Conservation (phyloP, 2,329 filamentous ascomycete genomes). For the Xylariaceae sp. region DNA sequence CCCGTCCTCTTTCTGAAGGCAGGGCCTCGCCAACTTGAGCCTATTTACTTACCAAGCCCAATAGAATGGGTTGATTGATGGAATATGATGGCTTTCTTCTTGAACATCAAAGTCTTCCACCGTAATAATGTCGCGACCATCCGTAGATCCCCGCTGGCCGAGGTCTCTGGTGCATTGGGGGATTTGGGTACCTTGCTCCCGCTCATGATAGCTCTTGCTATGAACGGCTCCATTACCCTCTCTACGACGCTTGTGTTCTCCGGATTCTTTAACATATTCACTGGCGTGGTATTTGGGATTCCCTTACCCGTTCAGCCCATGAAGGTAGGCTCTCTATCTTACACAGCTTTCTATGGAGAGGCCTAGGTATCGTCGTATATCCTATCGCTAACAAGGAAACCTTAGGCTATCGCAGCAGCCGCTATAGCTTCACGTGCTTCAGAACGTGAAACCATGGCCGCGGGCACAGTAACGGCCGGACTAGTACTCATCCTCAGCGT, state of each 20-base stretch:
- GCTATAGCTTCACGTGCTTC: constrained; percentile 70
- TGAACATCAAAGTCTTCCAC: constrained; percentile 34
- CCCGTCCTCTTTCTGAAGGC: no score
- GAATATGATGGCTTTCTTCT: constrained; percentile 23
- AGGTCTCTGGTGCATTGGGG: constrained; percentile 81
- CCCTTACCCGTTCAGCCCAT: constrained; percentile 89
- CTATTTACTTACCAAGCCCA: no score
- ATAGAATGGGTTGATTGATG: background rate
- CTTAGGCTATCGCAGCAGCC: constrained; percentile 77
- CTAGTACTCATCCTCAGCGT: constrained; percentile 72
- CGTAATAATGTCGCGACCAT: constrained; percentile 48
- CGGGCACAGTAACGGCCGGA: constrained; percentile 73
- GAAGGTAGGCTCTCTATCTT: constrained; percentile 44
- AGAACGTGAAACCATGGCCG: constrained; percentile 70
- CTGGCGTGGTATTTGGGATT: constrained; percentile 78
- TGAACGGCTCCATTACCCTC: constrained; percentile 74
- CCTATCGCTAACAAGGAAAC: constrained; percentile 5
- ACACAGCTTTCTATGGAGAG: background rate
- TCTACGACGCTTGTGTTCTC: constrained; percentile 84
- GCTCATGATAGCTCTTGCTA: constrained; percentile 74
- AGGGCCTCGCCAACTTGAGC: no score
- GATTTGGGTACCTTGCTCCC: constrained; percentile 71
- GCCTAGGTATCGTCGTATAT: background rate
- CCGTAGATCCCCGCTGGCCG: constrained; percentile 50
- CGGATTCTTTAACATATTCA: constrained; percentile 80